Evolutionary conservation across 257 asterid genomes (phyloP).

Genomic region (Solanum piurae): DNA sequence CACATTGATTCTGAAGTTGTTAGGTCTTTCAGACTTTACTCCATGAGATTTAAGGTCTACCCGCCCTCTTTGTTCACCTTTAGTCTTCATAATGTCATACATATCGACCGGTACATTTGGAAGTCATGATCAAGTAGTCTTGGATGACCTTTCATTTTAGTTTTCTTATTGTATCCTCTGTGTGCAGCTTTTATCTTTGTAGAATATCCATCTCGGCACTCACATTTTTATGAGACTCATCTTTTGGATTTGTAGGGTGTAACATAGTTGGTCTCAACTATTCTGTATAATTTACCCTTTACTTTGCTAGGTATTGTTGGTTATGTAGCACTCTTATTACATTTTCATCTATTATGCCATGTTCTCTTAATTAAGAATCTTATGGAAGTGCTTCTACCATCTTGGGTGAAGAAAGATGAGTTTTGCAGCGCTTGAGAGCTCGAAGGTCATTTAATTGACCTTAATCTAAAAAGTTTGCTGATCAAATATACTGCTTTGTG

Average conservation of each 20-base stretch:
- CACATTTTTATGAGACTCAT: background rate
- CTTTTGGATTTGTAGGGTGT: background rate
- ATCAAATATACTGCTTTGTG: background rate
- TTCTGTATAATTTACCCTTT: background rate
- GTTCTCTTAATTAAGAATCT: background rate
- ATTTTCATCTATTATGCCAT: background rate
- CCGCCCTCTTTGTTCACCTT: background rate
- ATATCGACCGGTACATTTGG: background rate
- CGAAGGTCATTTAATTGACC: background rate
- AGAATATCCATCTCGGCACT: background rate
- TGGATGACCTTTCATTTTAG: background rate
- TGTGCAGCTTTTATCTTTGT: background rate
- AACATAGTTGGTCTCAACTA: background rate
- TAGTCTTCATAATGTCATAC: background rate
- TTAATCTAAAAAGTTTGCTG: background rate
- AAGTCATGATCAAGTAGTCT: background rate
- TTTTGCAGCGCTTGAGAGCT: background rate
- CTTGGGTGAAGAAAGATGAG: background rate
- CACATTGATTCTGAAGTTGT: background rate
- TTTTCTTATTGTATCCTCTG: background rate
- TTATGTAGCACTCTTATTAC: background rate
- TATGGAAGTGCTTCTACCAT: background rate
- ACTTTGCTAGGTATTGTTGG: background rate
- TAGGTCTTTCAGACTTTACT: background rate
- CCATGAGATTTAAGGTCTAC: background rate